These are phyloP conservation scores for Xylariomycetidae sp. DNA, from an alignment of 2,329 filamentous ascomycete species.

Conservation along the genomic window DNA sequence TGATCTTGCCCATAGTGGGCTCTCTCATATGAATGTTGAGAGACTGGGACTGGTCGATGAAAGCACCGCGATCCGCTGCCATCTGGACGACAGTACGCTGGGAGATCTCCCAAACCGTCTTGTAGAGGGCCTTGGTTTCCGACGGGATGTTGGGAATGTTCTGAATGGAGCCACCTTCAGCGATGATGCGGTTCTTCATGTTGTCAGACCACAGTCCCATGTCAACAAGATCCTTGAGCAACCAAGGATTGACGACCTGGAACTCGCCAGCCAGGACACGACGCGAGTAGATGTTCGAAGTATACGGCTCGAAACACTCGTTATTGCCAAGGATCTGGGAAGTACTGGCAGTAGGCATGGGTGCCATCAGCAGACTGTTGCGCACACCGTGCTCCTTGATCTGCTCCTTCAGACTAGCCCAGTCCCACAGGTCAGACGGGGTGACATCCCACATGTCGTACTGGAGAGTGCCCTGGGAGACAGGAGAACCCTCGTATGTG, in stretches of 20 bases:
- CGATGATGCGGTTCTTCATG: slow-evolving; percentile 99
- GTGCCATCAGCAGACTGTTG: slow-evolving; percentile 91
- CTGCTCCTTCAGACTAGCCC: slow-evolving; percentile 79
- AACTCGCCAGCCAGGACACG: slow-evolving; percentile 97
- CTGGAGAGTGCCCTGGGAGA: slow-evolving; percentile 92
- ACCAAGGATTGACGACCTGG: slow-evolving; percentile 98
- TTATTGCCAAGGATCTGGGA: slow-evolving; percentile 99
- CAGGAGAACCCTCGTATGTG: slow-evolving; percentile 87
- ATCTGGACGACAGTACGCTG: slow-evolving; percentile 95
- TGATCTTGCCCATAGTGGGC: slow-evolving; percentile 99
- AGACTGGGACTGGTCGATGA: slow-evolving; percentile 98
- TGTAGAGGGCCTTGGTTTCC: slow-evolving; percentile 95
- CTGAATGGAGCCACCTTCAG: slow-evolving; percentile 91
- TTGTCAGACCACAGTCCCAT: slow-evolving; percentile 97
- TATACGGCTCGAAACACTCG: slow-evolving; percentile 99
- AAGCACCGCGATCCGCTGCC: slow-evolving; percentile 96
- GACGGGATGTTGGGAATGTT: slow-evolving; percentile 94
- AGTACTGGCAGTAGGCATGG: slow-evolving; percentile 96
- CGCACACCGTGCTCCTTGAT: slow-evolving; percentile 90
- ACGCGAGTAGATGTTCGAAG: slow-evolving; percentile 98
- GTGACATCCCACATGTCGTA: slow-evolving; percentile 98
- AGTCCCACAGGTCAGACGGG: slow-evolving; percentile 94
- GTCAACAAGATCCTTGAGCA: slow-evolving; percentile 96
- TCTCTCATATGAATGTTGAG: slow-evolving; percentile 99
- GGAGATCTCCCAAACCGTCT: slow-evolving; percentile 99